phyloP scores from a whole-genome alignment of 2,329 filamentous ascomycete species.

The Alternaria arborescens region DNA sequence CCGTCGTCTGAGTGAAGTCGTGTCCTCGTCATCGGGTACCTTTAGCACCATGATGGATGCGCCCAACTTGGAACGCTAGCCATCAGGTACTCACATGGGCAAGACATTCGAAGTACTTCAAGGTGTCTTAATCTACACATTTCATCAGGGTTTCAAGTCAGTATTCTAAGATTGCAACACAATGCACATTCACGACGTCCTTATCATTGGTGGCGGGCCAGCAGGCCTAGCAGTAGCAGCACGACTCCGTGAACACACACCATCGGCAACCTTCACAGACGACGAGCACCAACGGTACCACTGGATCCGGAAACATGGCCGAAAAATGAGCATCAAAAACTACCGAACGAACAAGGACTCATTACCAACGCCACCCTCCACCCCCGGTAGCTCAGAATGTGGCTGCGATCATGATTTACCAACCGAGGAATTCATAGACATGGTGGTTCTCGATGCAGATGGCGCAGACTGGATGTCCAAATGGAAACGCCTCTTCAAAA shows the following conservation, averaged over 20 bases:
- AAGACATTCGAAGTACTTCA: neutral
- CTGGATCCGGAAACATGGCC: constrained; percentile 74
- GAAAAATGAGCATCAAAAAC: constrained; percentile 66
- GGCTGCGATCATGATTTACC: constrained; percentile 17
- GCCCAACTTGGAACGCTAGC: constrained; percentile 14
- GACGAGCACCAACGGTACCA: constrained; percentile 84
- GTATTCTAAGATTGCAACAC: neutral
- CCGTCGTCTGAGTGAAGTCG: neutral
- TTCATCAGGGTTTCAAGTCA: neutral
- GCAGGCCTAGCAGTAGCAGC: constrained; percentile 78
- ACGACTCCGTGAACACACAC: constrained; percentile 74
- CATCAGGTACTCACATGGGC: constrained; percentile 33
- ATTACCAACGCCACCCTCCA: constrained; percentile 33
- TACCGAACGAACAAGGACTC: constrained; percentile 54
- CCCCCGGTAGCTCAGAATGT: constrained; percentile 31
- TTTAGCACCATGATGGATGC: constrained; percentile 36
- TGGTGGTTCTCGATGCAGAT: constrained; percentile 71
- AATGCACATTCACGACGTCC: constrained; percentile 65
- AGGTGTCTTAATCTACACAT: neutral
- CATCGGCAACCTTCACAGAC: constrained; percentile 82
- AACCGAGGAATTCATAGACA: constrained; percentile 29
- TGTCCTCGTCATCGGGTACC: constrained; percentile 7
- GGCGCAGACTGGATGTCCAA: constrained; percentile 71
- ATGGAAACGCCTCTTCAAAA: constrained; percentile 75
- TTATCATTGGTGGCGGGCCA: constrained; percentile 77